A percentile compares a stretch with the other conserved stretches of the same genome.
phyloP scores from a whole-genome alignment of 2,329 filamentous ascomycete genomes.

The Fusarium nanum region DNA sequence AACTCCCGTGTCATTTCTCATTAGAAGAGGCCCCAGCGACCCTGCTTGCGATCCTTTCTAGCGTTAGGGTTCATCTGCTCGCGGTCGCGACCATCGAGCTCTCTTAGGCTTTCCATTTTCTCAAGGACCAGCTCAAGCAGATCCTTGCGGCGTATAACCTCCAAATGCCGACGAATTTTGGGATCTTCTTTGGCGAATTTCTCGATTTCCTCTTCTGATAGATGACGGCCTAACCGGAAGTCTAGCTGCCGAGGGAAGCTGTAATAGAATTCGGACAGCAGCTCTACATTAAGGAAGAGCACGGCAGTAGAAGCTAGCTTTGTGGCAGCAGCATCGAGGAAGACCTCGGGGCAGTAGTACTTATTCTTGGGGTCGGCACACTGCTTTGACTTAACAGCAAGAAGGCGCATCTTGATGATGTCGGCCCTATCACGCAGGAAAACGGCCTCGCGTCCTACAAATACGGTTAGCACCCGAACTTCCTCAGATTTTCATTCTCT shows the following conservation, averaged over 20 bases:
- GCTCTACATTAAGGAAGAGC: conserved; percentile 95
- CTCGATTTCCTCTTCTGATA: conserved; percentile 84
- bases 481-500: no score
- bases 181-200: conserved; percentile 93
- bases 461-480: no score
- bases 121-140: conserved; percentile 90
- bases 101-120: conserved; percentile 92
- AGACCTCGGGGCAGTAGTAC: conserved; percentile 96
- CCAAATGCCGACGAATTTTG: conserved; percentile 87
- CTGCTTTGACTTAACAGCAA: conserved; percentile 90
- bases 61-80: conserved; percentile 53
- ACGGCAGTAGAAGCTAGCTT: conserved; percentile 96
- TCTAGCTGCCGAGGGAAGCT: conserved; percentile 96
- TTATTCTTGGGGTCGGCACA: conserved; percentile 88
- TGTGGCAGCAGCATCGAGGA: conserved; percentile 95
- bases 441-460: conserved; percentile 68
- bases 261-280: conserved; percentile 97
- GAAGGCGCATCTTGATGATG: conserved; percentile 88
- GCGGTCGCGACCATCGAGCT: conserved; percentile 81
- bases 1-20: conserved; percentile 49
- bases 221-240: conserved; percentile 81
- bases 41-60: conserved; percentile 53
- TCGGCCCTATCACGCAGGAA: conserved; percentile 94
- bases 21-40: conserved; percentile 64
- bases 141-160: conserved; percentile 92